Percentiles rank a stretch among this genome's conserved stretches.
Conservation (phyloP, 2,329 filamentous ascomycete genomes). For the Penicillium sp. region DNA sequence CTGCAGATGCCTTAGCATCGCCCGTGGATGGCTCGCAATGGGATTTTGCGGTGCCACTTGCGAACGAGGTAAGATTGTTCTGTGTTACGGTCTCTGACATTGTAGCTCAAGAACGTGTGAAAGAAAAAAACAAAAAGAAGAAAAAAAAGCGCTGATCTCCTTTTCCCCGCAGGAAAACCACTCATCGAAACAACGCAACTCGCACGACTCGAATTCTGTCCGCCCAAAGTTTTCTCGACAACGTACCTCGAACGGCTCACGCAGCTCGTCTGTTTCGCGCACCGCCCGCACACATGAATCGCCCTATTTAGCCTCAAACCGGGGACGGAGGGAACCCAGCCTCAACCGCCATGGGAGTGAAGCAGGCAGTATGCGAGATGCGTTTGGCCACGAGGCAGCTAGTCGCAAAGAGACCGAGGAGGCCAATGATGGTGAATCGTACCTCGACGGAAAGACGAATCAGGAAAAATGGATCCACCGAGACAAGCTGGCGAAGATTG, state of each 20-base stretch:
- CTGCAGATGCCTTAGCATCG: conserved; percentile 34
- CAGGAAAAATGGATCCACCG: conserved; percentile 44
- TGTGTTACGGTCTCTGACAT: not conserved
- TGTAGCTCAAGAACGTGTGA: not conserved
- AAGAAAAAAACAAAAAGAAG: not conserved
- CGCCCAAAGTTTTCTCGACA: conserved; percentile 24
- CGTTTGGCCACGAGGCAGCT: conserved; percentile 20
- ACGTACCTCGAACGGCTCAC: conserved; percentile 31
- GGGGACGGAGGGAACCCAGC: conserved; percentile 29
- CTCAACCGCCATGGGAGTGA: conserved; percentile 34
- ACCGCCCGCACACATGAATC: conserved; percentile 25
- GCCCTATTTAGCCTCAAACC: conserved; percentile 20
- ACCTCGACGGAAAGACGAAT: conserved; percentile 20
- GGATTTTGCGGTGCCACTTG: conserved; percentile 33
- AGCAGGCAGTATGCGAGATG: conserved; percentile 31
- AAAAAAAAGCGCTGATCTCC: conserved; percentile 13
- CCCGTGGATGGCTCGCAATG: conserved; percentile 30
- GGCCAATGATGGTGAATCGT: conserved; percentile 14
- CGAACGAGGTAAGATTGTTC: conserved; percentile 28
- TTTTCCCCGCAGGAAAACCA: conserved; percentile 18
- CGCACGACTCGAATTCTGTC: conserved; percentile 30
- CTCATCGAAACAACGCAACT: conserved; percentile 29
- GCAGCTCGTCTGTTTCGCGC: conserved; percentile 33
- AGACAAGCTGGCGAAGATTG: conserved; percentile 44
- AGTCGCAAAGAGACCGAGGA: conserved; percentile 12